Evolutionary conservation across 305 asterid species (phyloP).

Genomic region (Fraxinus nigra): DNA sequence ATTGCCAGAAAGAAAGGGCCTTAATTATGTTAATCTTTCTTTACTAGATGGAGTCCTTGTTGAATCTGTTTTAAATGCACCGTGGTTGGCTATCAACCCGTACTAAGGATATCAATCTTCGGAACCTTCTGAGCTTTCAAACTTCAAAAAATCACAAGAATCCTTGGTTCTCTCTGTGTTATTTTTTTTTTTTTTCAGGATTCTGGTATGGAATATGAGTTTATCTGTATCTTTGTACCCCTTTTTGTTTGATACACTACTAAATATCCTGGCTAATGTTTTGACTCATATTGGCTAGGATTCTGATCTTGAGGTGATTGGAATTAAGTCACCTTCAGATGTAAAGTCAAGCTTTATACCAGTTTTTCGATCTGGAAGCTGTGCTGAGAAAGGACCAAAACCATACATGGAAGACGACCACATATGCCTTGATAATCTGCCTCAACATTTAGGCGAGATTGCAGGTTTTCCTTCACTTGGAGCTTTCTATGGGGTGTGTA

Average conservation of each 20-base stretch:
- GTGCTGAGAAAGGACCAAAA: conserved; percentile 93
- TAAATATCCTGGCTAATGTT: neutral
- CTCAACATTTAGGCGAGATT: conserved; percentile 49
- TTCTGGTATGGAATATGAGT: neutral
- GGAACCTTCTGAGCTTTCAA: neutral
- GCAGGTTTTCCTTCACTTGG: conserved; percentile 57
- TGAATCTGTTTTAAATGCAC: neutral
- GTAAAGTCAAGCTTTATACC: conserved; percentile 58
- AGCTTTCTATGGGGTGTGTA: conserved; percentile 92
- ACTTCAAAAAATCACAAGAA: neutral
- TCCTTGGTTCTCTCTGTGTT: too few relatives aligned
- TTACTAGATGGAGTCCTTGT: neutral
- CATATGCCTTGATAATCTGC: conserved; percentile 73
- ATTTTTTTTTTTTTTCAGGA: neutral
- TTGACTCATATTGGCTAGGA: conserved; percentile 6
- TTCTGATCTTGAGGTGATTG: too few relatives aligned
- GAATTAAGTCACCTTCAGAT: conserved; percentile 50
- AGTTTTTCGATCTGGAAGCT: conserved; percentile 75
- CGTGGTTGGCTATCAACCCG: neutral
- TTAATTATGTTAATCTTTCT: neutral
- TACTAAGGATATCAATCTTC: neutral
- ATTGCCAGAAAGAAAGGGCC: neutral
- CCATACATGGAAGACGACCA: conserved; percentile 90
- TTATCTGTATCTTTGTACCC: neutral
- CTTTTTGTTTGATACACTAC: neutral